Base-by-base conservation (phyloP, 768 basidiomycete species). In the Termitomyces sp. region DNA sequence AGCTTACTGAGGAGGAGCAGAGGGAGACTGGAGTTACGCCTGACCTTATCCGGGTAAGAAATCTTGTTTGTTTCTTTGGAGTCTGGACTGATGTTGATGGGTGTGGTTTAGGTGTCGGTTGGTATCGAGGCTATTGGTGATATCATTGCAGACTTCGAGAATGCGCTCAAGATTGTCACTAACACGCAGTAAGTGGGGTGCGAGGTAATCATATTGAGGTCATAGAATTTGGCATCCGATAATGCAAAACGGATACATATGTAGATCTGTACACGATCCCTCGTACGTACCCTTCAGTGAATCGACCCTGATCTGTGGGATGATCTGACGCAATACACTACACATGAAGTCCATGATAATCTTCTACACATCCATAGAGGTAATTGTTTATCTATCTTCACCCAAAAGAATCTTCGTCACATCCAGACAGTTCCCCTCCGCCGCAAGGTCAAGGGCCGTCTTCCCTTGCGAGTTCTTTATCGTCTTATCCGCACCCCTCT, bases 11-110 rank as follows among this genome's bases (percentile, higher is more conserved):
- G 32, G 81, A 78, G 57, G 90, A 92, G 66, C 84, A 84, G 64
- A 59, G 76, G 9, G 71, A 77, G 8, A 78, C 83, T n/a, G 90
- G 90, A 3, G 88, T 91, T 10, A 86, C 86, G 1, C 81, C 85
- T 1, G 90, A 92, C 69, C 74, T 90, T 44, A 89, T 92, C 59
- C 79, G 90, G 34, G 88, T 87, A 61, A 18, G 79, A 69, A 27
- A 39, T 26, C 22, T 24, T 16, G 27, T 22, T 20, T 2, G 37
- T 39, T 39, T 20, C 9, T n/a, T 41, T 41, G n/a, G n/a, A 8
- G 20, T 46, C 12, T 34, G 22, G 53, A 6, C 9, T 20, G 6
- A 34, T 9, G 1, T 20, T 5, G 20, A 5, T n/a, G n/a, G 18
- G 24, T 16, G 14, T 34, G 22, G 12, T 31, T n/a, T 18, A 64